Evolutionary conservation across 1,139 yeast species (phyloP), one percentile per base, ranked within the genome.

Genomic region (Williopsis jadinii): DNA sequence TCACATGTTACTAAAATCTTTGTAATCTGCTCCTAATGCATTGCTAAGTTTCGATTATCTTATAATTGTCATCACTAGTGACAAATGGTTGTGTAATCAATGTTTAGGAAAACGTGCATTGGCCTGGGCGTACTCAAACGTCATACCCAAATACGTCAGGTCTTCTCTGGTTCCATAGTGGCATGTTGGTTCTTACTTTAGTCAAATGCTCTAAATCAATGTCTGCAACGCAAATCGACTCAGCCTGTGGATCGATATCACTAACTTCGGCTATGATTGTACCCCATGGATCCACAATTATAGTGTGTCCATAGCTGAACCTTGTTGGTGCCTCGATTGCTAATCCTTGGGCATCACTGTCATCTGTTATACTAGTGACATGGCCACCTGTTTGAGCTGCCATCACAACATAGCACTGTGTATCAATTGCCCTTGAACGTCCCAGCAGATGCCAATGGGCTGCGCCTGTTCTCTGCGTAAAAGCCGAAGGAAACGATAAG

Each of bases 201-300:
- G 67, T 61, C 30, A 86, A 56, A 11, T 61, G 54, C 0, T 64
- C 71, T 32, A 73, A 56, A 52, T 86, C 88, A 36, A 92, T 67
- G 41, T 87, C 95, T 0, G 94, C 95, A 11, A 71, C 62, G 44
- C 80, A 80, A 0, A 83, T 78, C 9, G 59, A 63, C 11, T 42
- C 48, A 1, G 24, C 26, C 10, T 70, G 72, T 8, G 58, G 62
- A 36, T 62, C 67, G 3, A 66, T 58, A 48, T 77, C 81, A 6
- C 71, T 61, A 8, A 78, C 77, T 49, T 80, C 76, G 0, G 85
- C 82, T 2, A 92, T 50, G 1, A 87, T 70, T 0, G 77, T 72
- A 1, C 98, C 97, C 95, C 95, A 87, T 0, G 97, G 97, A 53
- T 85, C 94, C 15, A 90, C 75, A 9, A 90, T 77, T 51, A 90